Evolutionary conservation across 805 yeast genomes (phyloP).

Genomic region (Komagataella populi): DNA sequence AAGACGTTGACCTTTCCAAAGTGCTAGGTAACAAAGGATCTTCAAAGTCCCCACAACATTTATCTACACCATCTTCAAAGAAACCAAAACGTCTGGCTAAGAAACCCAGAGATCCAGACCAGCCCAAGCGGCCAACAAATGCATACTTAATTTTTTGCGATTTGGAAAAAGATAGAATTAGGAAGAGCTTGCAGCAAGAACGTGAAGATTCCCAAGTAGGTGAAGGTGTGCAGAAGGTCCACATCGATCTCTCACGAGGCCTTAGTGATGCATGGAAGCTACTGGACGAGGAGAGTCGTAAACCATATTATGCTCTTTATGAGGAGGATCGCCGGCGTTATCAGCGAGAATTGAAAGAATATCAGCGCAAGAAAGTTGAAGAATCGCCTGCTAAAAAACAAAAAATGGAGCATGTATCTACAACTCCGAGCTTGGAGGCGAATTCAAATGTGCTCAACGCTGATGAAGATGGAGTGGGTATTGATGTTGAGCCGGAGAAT

Average conservation of each 20-base stretch:
- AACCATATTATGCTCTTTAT: constrained; percentile 61
- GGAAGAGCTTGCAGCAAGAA: constrained; percentile 13
- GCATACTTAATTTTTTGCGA: constrained; percentile 86
- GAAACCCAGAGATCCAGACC: constrained; percentile 60
- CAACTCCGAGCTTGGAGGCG: not conserved
- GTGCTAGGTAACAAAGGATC: constrained; percentile 8
- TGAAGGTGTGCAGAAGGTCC: constrained; percentile 24
- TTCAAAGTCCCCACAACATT: not conserved
- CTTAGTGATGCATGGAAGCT: constrained; percentile 81
- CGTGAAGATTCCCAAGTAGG: constrained; percentile 33
- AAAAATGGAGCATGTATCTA: not conserved
- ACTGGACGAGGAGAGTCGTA: constrained; percentile 52
- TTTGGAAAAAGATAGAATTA: constrained; percentile 62
- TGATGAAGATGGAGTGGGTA: not conserved
- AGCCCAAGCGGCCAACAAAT: constrained; percentile 83
- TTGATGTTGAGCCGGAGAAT: not conserved
- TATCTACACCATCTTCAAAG: constrained; percentile 14
- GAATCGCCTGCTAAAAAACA: not conserved
- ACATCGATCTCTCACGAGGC: constrained; percentile 57
- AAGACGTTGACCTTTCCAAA: constrained; percentile 9
- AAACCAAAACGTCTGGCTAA: constrained; percentile 16
- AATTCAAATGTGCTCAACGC: not conserved
- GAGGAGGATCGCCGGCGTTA: constrained; percentile 72
- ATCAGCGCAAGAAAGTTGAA: constrained; percentile 8
- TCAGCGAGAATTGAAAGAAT: constrained; percentile 50